Evolutionary conservation across 768 basidiomycete species (phyloP).

Genomic region (Rhodotorula kratochvilovae): DNA sequence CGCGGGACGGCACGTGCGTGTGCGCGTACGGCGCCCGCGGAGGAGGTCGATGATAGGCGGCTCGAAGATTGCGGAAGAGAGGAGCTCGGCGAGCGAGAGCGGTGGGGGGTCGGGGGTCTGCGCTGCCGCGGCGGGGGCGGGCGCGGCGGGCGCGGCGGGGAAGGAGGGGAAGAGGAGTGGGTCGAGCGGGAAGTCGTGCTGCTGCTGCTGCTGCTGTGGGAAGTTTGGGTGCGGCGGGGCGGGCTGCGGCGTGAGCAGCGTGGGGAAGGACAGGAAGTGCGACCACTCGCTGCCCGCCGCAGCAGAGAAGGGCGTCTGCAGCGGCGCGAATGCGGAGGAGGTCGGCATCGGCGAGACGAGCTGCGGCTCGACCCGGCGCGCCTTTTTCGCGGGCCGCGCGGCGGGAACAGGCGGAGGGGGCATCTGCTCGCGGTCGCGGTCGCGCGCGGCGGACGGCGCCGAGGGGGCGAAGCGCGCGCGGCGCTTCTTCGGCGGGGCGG

Average conservation of each 20-base stretch:
- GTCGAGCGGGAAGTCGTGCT: background rate
- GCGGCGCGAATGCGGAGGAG: background rate
- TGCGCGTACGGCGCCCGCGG: background rate
- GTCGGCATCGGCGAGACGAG: constrained; percentile 12
- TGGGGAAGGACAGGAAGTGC: constrained; percentile 7
- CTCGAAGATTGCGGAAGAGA: constrained; percentile 20
- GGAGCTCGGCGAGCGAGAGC: constrained; percentile 24
- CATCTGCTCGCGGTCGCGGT: constrained; percentile 16
- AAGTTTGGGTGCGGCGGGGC: background rate
- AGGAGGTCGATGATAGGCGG: constrained; percentile 24
- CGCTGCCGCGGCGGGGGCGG: background rate
- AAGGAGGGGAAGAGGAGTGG: background rate
- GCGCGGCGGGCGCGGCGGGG: background rate
- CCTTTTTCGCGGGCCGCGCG: constrained; percentile 18
- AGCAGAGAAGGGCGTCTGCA: background rate
- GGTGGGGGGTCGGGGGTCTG: background rate
- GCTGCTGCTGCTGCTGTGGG: background rate
- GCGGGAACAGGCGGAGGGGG: constrained; percentile 22
- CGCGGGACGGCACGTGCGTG: background rate
- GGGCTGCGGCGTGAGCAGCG: background rate
- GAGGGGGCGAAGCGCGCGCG: background rate
- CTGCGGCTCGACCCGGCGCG: constrained; percentile 29
- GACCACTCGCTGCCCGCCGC: background rate
- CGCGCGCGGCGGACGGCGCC: background rate
- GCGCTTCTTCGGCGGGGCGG: background rate